phyloP scores from a whole-genome alignment of 2,329 filamentous ascomycete species.

The Aspergillus pseudoterreus region DNA sequence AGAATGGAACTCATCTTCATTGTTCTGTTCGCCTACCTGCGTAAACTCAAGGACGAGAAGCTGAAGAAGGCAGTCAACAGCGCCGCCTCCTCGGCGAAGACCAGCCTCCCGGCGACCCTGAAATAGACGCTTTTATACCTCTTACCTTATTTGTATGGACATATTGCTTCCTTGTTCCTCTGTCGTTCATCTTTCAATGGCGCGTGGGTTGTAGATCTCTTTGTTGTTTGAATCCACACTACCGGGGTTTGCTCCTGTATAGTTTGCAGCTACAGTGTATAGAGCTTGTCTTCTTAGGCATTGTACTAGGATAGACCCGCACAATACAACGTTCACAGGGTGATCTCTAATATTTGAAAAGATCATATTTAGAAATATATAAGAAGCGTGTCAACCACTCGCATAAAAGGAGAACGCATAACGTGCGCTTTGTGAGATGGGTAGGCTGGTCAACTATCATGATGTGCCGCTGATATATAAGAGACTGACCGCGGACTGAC shows the following conservation, averaged over 20 bases:
- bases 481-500: neutral
- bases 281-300: constrained; percentile 8
- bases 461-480: neutral
- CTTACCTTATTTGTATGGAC: constrained; percentile 12
- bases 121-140: constrained; percentile 37
- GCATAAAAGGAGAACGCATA: too few species aligned
- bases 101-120: constrained; percentile 44
- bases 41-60: constrained; percentile 65
- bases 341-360: too few species aligned
- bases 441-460: too few species aligned
- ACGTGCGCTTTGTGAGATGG: too few species aligned
- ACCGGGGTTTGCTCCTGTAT: constrained; percentile 10
- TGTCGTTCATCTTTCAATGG: constrained; percentile 9
- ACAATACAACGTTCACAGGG: neutral
- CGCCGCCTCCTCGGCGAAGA: constrained; percentile 60
- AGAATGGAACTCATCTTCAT: constrained; percentile 88
- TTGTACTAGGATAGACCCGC: constrained; percentile 1
- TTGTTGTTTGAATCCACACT: constrained; percentile 6
- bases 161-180: constrained; percentile 5
- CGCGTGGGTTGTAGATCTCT: constrained; percentile 17
- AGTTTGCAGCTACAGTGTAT: constrained; percentile 13
- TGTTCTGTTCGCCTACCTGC: constrained; percentile 77
- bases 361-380: too few species aligned
- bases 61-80: constrained; percentile 64
- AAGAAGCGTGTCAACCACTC: too few species aligned